Percentiles rank a stretch among this genome's conserved stretches.
These are phyloP conservation scores for Theobroma cacao DNA, from an alignment of 345 rosid genomes.

Conservation along the genomic window DNA sequence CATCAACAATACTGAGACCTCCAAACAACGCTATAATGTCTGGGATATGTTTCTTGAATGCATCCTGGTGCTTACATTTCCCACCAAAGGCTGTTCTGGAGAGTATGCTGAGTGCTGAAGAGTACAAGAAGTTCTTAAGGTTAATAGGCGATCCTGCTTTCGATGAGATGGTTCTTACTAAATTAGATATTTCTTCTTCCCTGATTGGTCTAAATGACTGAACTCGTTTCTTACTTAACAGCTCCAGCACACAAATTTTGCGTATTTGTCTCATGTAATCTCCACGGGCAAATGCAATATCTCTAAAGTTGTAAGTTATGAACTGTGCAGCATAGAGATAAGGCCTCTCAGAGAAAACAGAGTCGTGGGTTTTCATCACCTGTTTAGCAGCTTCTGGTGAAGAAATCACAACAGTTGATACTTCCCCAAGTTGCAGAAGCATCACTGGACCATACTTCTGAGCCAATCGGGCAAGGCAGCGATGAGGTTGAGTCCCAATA, in stretches of 20 bases:
- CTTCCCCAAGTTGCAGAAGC: too few species aligned
- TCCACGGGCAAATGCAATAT: too few species aligned
- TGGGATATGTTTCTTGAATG: neutral
- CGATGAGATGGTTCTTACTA: neutral
- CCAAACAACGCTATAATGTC: neutral
- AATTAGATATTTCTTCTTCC: neutral
- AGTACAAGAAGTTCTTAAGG: neutral
- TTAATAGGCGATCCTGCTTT: neutral
- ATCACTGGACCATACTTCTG: too few species aligned
- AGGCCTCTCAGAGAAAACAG: too few species aligned
- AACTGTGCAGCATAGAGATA: too few species aligned
- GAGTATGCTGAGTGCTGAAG: neutral
- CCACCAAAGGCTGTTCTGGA: neutral
- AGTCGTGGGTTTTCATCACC: too few species aligned
- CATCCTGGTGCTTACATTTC: neutral
- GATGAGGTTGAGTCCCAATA: too few species aligned
- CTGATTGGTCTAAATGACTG: neutral
- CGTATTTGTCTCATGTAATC: too few species aligned
- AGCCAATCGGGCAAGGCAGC: too few species aligned
- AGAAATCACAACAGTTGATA: too few species aligned
- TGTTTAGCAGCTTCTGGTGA: too few species aligned
- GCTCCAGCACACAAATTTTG: neutral
- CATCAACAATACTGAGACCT: neutral
- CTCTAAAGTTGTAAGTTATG: too few species aligned
- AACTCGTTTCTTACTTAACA: neutral